A percentile compares a stretch with the other conserved stretches of the same genome.
Conservation (phyloP, 2,329 filamentous ascomycete species). For the Aspergillus pseudotamarii region DNA sequence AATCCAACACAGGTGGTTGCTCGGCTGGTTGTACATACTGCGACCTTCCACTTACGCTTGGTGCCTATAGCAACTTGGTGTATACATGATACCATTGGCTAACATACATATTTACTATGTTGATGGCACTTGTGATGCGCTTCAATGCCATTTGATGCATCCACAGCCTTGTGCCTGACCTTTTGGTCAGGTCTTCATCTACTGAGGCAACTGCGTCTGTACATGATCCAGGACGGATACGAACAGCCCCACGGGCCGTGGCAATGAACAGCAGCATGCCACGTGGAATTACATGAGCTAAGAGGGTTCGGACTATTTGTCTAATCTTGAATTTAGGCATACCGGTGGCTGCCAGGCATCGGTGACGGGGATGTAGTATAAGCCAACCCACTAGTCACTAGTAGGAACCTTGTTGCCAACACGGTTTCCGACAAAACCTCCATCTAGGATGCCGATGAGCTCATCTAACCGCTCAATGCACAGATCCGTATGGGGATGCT, state of each 20-base stretch:
- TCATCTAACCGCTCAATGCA: constrained; percentile 74
- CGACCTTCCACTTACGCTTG: not conserved
- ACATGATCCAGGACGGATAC: not conserved
- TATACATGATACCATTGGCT: not conserved
- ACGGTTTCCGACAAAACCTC: constrained; percentile 65
- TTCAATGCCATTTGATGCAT: not conserved
- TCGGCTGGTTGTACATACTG: not conserved
- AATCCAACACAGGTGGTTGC: not conserved
- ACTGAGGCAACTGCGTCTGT: not conserved
- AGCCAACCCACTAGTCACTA: not conserved
- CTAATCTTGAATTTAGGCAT: not conserved
- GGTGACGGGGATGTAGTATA: not conserved
- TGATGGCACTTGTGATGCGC: not conserved
- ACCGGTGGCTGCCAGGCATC: not conserved
- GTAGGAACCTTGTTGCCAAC: constrained; percentile 22
- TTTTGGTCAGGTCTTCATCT: not conserved
- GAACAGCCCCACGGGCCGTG: not conserved
- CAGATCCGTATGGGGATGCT: constrained; percentile 76
- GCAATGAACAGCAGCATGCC: constrained; percentile 1
- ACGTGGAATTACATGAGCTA: not conserved
- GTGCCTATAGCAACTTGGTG: not conserved
- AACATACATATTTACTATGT: not conserved
- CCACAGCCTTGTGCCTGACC: too few relatives aligned
- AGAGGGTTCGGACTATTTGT: not conserved
- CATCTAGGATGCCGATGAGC: constrained; percentile 72